phyloP scores from a whole-genome alignment of 2,329 filamentous ascomycete species.

The Epichloe hybrida region DNA sequence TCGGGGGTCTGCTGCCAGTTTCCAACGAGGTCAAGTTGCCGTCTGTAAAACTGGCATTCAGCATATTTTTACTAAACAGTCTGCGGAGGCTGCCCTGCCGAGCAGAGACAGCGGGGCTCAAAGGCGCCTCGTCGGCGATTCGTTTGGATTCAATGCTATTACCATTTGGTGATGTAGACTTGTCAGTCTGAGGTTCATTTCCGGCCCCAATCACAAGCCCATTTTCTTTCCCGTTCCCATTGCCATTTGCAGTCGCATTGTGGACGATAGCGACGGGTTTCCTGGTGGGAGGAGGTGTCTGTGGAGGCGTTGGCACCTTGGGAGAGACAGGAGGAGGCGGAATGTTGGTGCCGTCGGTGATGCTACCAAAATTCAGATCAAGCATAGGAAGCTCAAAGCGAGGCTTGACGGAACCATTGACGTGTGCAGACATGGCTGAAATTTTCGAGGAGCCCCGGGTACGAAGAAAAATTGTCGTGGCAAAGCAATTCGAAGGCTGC shows the following conservation, averaged over 20 bases:
- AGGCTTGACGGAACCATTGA: conserved; percentile 15
- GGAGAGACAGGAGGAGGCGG: conserved; percentile 45
- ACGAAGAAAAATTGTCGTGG: background rate
- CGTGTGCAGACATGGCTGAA: conserved; percentile 19
- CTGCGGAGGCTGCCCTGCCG: conserved; percentile 43
- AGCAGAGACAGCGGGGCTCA: conserved; percentile 37
- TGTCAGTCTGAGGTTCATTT: conserved; percentile 1
- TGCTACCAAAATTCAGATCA: conserved; percentile 43
- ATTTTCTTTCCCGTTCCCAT: background rate
- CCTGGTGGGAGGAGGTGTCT: conserved; percentile 18
- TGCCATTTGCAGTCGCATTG: background rate
- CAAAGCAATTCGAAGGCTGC: background rate
- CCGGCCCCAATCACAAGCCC: background rate
- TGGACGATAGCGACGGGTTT: conserved; percentile 7
- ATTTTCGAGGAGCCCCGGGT: background rate
- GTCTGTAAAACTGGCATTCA: conserved; percentile 40
- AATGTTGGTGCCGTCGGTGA: conserved; percentile 49
- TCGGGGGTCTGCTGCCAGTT: conserved; percentile 33
- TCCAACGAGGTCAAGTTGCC: conserved; percentile 30
- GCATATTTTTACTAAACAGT: conserved; percentile 40
- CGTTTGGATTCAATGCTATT: conserved; percentile 33
- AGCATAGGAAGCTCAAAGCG: conserved; percentile 45
- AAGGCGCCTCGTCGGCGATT: conserved; percentile 34
- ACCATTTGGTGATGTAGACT: conserved; percentile 20
- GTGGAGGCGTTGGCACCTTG: conserved; percentile 32